phyloP scores from a whole-genome alignment of 305 asterid species.

The Plantago coronopus region DNA sequence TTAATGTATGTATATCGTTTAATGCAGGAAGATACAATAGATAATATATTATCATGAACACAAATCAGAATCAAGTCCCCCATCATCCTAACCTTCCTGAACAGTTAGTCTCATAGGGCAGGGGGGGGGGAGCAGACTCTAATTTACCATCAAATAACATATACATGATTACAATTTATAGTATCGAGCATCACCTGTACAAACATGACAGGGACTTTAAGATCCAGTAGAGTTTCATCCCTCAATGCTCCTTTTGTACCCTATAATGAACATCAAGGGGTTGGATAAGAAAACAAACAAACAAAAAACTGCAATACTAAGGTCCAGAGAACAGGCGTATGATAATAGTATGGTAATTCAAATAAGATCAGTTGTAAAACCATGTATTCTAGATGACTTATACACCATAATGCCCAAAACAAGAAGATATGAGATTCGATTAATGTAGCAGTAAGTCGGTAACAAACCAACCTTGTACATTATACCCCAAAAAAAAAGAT shows the following conservation, averaged over 20 bases:
- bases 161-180: constrained; percentile 4
- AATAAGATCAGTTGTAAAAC: neutral
- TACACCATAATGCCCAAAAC: neutral
- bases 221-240: constrained; percentile 65
- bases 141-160: neutral
- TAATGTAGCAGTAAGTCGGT: too few relatives aligned
- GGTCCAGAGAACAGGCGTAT: constrained; percentile 5
- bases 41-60: neutral
- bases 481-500: too few relatives aligned
- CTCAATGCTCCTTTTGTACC: constrained; percentile 59
- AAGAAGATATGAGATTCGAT: neutral
- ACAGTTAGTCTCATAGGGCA: neutral
- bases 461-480: too few relatives aligned
- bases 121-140: neutral
- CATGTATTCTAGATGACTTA: neutral
- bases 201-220: constrained; percentile 61
- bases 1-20: constrained; percentile 1
- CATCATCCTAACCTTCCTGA: neutral
- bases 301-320: constrained; percentile 7
- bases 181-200: constrained; percentile 54
- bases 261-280: constrained; percentile 35
- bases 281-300: constrained; percentile 8
- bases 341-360: neutral
- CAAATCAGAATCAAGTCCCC: neutral
- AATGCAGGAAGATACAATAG: neutral